Base-by-base conservation (phyloP, 495 filamentous ascomycete genomes). In the Penicillium goetzii region DNA sequence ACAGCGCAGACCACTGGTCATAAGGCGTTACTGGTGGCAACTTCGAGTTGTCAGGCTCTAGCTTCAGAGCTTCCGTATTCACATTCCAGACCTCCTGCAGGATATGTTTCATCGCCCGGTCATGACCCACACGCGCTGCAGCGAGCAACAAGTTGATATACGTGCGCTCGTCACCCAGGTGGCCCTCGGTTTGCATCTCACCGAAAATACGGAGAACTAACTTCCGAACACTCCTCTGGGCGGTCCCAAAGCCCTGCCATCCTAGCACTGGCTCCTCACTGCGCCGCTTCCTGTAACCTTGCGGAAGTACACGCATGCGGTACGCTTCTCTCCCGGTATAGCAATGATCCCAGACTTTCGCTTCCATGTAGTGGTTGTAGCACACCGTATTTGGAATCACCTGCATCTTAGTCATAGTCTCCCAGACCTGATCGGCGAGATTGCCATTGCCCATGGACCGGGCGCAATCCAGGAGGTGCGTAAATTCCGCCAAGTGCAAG, bases 41-140 rank as follows among this genome's bases (percentile, higher is more conserved):
- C 25, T 68, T 58, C 2, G 75, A 71, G 49, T 68, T 36, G 60
- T 72, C 67, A 14, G 51, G 56, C 43, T 70, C 60, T 17, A 33
- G 40, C 26, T 76, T 34, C 11, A 86, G 51, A 3, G 70, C 68
- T 51, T 81, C 69, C 6, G 87, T 74, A 63, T 90, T 80, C 25
- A 91, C 68, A 32, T 83, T 80, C 88, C 88, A 91, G 6, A 83
- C 77, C 5, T 77, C 76, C 38, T 74, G 72, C 33, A 91, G 70
- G 26, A 86, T 74, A 2, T 74, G 67, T 38, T 75, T 75, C n/a
- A 89, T 72, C 0, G 75, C 78, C 10, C 53, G 21, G 2, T 80
- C 26, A 66, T 86, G 76, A 4, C 85, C 87, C 53, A 88, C 84
- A 10, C 86, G 78, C 9, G 76, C 79, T n/a, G 80, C 68, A 3